Percentiles rank a stretch among this genome's conserved stretches.
These are phyloP conservation scores for Nissolia schottii DNA, from an alignment of 306 rosid genomes.

Conservation along the genomic window DNA sequence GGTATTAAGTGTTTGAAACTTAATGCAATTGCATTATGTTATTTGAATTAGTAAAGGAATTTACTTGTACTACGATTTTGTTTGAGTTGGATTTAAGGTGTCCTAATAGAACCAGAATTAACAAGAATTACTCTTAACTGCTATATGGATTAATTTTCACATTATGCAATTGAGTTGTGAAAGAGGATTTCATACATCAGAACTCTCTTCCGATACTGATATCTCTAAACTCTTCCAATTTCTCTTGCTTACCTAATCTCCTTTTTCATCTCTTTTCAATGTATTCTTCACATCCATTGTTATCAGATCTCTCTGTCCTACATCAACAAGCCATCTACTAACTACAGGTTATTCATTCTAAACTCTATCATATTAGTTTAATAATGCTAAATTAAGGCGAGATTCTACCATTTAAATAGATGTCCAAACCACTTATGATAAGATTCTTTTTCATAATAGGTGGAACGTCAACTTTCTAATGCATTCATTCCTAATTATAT, in stretches of 20 bases:
- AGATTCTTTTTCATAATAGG: too few species aligned
- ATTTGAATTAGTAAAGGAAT: not conserved
- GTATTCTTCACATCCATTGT: not conserved
- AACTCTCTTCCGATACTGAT: not conserved
- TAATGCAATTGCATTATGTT: not conserved
- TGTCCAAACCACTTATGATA: too few species aligned
- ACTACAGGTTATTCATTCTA: not conserved
- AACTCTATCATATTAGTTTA: not conserved
- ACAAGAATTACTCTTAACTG: not conserved
- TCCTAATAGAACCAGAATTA: not conserved
- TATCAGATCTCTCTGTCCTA: not conserved
- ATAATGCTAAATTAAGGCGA: too few species aligned
- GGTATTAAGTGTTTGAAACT: not conserved
- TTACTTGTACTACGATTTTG: not conserved
- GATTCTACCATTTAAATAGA: too few species aligned
- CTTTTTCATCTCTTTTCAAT: not conserved
- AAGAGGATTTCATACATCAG: not conserved
- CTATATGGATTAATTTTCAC: not conserved
- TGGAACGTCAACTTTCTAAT: too few species aligned
- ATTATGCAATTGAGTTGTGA: not conserved
- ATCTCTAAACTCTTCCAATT: not conserved
- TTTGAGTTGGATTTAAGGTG: not conserved
- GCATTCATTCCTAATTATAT: too few species aligned
- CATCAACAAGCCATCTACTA: not conserved
- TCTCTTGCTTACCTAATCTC: not conserved